phyloP scores from a whole-genome alignment of 768 basidiomycete species.

The Tylopilus balloui region DNA sequence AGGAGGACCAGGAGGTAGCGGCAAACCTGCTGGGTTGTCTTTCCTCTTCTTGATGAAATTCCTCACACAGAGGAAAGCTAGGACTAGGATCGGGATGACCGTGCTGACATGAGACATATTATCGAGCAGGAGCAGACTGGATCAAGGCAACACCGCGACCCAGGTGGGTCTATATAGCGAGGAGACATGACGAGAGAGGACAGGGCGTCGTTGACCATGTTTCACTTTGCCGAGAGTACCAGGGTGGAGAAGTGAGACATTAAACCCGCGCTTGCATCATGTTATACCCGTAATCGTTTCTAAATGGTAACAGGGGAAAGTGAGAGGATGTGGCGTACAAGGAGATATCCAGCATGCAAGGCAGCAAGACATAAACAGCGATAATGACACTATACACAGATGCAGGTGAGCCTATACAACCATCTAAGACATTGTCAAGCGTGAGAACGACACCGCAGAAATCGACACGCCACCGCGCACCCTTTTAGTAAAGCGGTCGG shows the following conservation, averaged over 20 bases:
- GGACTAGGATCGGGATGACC: neutral
- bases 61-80: slow-evolving; percentile 1
- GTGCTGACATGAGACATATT: slow-evolving; percentile 6
- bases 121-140: neutral
- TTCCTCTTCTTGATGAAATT: slow-evolving; percentile 2
- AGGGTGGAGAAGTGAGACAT: slow-evolving; percentile 6
- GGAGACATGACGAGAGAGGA: neutral
- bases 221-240: slow-evolving; percentile 7
- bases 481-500: slow-evolving; percentile 24
- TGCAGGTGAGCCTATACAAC: slow-evolving; percentile 3
- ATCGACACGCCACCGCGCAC: slow-evolving; percentile 11
- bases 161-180: slow-evolving; percentile 1
- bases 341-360: slow-evolving; percentile 2
- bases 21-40: slow-evolving; percentile 18
- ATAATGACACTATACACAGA: slow-evolving; percentile 31
- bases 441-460: slow-evolving; percentile 14
- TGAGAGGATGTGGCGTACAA: neutral
- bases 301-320: neutral
- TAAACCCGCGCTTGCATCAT: neutral
- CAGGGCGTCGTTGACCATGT: neutral
- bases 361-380: slow-evolving; percentile 6
- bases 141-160: neutral
- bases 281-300: neutral
- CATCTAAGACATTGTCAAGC: slow-evolving; percentile 7
- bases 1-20: slow-evolving; percentile 41